A percentile compares a stretch with the other conserved stretches of the same genome.
phyloP scores from a whole-genome alignment of 2,329 filamentous ascomycete species.

The Talaromyces sp. region DNA sequence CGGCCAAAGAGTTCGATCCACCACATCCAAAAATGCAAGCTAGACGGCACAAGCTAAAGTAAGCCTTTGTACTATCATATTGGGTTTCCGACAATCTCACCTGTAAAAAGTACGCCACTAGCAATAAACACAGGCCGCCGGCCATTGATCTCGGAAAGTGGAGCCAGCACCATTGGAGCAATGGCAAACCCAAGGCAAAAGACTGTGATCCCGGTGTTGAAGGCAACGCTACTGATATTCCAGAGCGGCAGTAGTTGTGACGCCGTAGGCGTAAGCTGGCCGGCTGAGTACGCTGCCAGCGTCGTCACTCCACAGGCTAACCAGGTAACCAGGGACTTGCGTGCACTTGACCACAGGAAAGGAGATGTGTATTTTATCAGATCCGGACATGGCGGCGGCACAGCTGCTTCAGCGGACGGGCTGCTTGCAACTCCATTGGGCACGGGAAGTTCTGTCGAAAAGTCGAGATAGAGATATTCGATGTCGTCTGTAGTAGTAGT shows the following conservation, averaged over 20 bases:
- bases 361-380: conserved; percentile 64
- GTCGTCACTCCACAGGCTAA: conserved; percentile 72
- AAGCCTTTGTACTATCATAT: conserved; percentile 6
- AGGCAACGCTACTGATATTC: conserved; percentile 57
- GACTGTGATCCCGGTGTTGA: conserved; percentile 69
- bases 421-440: conserved; percentile 27
- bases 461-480: conserved; percentile 55
- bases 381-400: conserved; percentile 55
- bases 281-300: conserved; percentile 73
- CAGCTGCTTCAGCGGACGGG: conserved; percentile 22
- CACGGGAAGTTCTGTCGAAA: conserved; percentile 54
- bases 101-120: conserved; percentile 65
- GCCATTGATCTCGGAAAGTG: conserved; percentile 83
- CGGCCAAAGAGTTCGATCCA: conserved; percentile 61
- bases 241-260: conserved; percentile 61
- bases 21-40: conserved; percentile 67
- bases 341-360: conserved; percentile 62
- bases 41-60: conserved; percentile 17
- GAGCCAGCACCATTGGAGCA: conserved; percentile 77
- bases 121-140: conserved; percentile 74
- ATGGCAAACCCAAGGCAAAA: conserved; percentile 77
- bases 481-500: conserved; percentile 39
- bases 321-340: conserved; percentile 65
- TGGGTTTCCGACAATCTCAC: conserved; percentile 31
- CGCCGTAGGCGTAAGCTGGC: conserved; percentile 68